These are phyloP conservation scores for Phyllosticta citriasiana DNA, from an alignment of 2,329 filamentous ascomycete species.

Conservation along the genomic window DNA sequence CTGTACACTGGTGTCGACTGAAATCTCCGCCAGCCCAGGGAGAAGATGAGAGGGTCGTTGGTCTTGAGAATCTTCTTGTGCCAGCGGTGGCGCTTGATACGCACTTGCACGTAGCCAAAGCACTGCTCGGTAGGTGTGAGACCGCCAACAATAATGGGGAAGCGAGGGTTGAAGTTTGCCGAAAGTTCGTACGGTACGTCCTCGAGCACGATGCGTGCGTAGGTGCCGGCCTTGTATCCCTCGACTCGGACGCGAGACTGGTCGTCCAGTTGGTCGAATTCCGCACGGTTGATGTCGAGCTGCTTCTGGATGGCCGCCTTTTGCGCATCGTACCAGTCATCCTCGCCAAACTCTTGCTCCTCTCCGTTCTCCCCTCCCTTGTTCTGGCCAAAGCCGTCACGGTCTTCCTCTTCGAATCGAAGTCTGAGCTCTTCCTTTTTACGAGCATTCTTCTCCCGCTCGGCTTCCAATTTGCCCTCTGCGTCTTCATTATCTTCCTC, in stretches of 20 bases:
- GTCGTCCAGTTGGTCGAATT: slow-evolving; percentile 82
- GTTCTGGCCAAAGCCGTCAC: slow-evolving; percentile 90
- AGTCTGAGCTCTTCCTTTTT: slow-evolving; percentile 91
- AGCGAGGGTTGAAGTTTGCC: slow-evolving; percentile 66
- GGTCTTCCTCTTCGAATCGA: slow-evolving; percentile 93
- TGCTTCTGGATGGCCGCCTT: slow-evolving; percentile 94
- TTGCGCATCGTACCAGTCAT: slow-evolving; percentile 97
- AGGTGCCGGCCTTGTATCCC: slow-evolving; percentile 84
- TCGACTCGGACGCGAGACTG: slow-evolving; percentile 74
- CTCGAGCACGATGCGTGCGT: slow-evolving; percentile 82
- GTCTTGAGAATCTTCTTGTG: slow-evolving; percentile 99
- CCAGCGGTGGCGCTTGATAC: slow-evolving; percentile 96
- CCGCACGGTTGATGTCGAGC: slow-evolving; percentile 88
- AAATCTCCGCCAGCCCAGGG: slow-evolving; percentile 90
- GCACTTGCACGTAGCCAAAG: slow-evolving; percentile 88
- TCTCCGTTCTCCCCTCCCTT: slow-evolving; percentile 64
- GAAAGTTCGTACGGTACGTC: slow-evolving; percentile 87
- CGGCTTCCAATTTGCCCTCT: slow-evolving; percentile 59
- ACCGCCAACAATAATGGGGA: slow-evolving; percentile 83
- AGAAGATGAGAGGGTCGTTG: slow-evolving; percentile 95
- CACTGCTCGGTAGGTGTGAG: slow-evolving; percentile 87
- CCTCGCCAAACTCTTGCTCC: slow-evolving; percentile 77
- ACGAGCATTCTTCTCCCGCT: slow-evolving; percentile 81
- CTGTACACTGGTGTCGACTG: slow-evolving; percentile 88
- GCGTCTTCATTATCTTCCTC: slow-evolving; percentile 32